phyloP scores from a whole-genome alignment of 192 early-diverging fungal genomes.

The Backusella mclennaniae region DNA sequence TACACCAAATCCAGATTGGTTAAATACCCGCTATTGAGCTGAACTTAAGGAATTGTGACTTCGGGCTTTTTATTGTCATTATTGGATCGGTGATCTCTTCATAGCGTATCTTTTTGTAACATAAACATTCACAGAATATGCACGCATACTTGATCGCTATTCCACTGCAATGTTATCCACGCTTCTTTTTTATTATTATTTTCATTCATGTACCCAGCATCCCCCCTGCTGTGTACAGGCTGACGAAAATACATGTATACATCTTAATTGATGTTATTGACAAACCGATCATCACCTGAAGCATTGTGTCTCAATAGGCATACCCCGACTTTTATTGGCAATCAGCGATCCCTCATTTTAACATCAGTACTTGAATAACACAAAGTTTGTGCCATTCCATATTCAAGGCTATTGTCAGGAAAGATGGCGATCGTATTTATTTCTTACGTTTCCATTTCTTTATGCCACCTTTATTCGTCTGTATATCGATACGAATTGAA shows the following conservation, averaged over 20 bases:
- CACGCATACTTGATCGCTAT: no score
- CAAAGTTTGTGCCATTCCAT: background rate
- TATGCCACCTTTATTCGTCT: background rate
- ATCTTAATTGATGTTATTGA: background rate
- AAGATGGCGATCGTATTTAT: background rate
- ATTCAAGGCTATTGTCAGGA: slow-evolving; percentile 4
- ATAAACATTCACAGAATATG: no score
- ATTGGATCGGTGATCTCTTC: background rate
- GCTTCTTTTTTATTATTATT: background rate
- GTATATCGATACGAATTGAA: background rate
- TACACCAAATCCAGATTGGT: background rate
- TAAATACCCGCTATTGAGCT: background rate
- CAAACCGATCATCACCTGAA: background rate
- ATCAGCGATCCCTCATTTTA: background rate
- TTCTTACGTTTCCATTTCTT: background rate
- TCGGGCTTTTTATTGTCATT: background rate
- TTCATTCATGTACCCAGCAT: background rate
- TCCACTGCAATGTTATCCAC: background rate
- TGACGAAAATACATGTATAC: background rate
- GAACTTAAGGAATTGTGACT: background rate
- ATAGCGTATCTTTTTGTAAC: background rate
- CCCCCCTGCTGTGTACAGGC: background rate
- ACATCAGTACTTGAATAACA: background rate
- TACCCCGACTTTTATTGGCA: background rate
- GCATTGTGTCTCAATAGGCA: background rate